Evolutionary conservation across 306 rosid genomes (phyloP), one percentile per base, ranked within the genome.

Genomic region (Quercus bicolor): DNA sequence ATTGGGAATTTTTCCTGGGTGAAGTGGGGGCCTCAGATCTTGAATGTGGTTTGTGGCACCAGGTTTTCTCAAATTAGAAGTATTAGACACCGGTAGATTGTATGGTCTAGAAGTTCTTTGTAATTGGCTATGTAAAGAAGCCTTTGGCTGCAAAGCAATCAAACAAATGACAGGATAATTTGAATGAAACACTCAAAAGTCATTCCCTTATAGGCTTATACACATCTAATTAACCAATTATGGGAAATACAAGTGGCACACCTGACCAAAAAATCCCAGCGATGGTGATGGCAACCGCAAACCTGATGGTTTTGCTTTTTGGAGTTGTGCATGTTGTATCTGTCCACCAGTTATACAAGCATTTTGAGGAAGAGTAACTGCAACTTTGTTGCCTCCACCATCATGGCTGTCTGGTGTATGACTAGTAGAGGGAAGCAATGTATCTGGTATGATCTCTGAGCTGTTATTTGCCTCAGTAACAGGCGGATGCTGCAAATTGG

Each of bases 211-310:
- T 40, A 40, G 12, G 45, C 12, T 43, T 56, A 56, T 76, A 76
- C 69, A 37, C 77, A 70, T 68, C 71, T 52, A 48, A 69, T 16
- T 55, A 56, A 34, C 56, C 70, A 85, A 74, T 70, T 23, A 10
- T 14, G 51, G 34, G 74, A 81, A 62, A 77, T 45, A 65, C 23
- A 65, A 48, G 48, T 71, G 55, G 69, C 65, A 83, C 82, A 95
- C 98, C 88, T 87, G 95, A 79, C 88, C 80, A 72, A 95, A 95
- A 86, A 85, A 95, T 78, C 90, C 88, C 82, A 95, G 74, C 2
- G 98, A 92, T 33, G 98, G 98, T 78, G 98, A 91, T 74, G 98
- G 98, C 98, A 85, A 92, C 84, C 98, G 84, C 70, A 92, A 79
- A 85, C 98, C 94, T 54, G 98, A 92, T 56, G 89, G 92, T 81